These are phyloP conservation scores for Pulveroboletus frians DNA, from an alignment of 768 basidiomycete genomes.

Conservation along the genomic window DNA sequence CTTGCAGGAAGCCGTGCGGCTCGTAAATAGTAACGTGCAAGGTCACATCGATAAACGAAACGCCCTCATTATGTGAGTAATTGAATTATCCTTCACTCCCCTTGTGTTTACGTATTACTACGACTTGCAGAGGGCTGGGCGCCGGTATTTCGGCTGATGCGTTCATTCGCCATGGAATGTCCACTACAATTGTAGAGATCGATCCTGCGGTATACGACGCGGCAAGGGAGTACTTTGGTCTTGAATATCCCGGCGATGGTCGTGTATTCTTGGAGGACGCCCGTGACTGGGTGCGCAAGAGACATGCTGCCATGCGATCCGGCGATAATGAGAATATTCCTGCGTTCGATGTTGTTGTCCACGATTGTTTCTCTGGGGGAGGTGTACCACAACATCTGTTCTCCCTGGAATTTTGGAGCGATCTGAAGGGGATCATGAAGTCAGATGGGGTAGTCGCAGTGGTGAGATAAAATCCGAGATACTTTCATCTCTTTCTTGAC, in stretches of 20 bases:
- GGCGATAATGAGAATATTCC: slow-evolving; percentile 1
- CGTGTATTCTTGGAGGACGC: slow-evolving; percentile 78
- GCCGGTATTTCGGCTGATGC: slow-evolving; percentile 76
- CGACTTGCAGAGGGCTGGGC: slow-evolving; percentile 70
- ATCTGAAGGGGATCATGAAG: slow-evolving; percentile 57
- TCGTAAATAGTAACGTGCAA: slow-evolving; percentile 51
- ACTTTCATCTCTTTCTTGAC: background rate
- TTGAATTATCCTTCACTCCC: slow-evolving; percentile 1
- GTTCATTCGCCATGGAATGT: slow-evolving; percentile 62
- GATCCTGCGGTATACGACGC: slow-evolving; percentile 87
- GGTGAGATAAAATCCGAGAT: slow-evolving; percentile 41
- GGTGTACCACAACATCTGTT: slow-evolving; percentile 84
- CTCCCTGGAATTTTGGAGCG: slow-evolving; percentile 78
- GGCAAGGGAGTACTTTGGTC: slow-evolving; percentile 72
- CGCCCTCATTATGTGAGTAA: slow-evolving; percentile 66
- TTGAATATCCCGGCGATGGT: slow-evolving; percentile 56
- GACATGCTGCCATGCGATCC: slow-evolving; percentile 31
- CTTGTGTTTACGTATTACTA: slow-evolving; percentile 1
- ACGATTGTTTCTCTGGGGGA: slow-evolving; percentile 94
- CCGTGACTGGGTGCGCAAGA: slow-evolving; percentile 53
- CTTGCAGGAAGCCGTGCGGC: slow-evolving; percentile 77
- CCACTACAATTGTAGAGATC: slow-evolving; percentile 85
- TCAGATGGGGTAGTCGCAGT: slow-evolving; percentile 75
- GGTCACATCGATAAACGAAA: slow-evolving; percentile 36
- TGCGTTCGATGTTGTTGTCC: slow-evolving; percentile 67